phyloP scores from a whole-genome alignment of 75 land plant genomes.

The Selaginella tamariscina region DNA sequence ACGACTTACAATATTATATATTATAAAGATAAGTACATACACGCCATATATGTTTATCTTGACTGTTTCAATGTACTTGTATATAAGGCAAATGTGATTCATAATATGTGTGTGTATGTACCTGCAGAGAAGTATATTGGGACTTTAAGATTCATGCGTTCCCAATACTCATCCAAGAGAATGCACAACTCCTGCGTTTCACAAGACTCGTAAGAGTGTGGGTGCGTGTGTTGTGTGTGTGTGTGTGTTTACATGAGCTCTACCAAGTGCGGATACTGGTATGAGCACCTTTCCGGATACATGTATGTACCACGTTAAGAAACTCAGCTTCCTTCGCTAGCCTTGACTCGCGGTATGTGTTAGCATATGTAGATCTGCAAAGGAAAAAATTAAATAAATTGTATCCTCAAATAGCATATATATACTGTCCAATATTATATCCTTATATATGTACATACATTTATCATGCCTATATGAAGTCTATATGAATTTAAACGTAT shows the following conservation, averaged over 20 bases:
- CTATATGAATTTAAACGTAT: no score
- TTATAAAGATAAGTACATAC: no score
- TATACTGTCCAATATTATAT: no score
- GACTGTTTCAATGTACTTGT: conserved; percentile 8
- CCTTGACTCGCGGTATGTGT: conserved; percentile 85
- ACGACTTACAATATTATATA: no score
- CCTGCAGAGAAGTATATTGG: conserved; percentile 98
- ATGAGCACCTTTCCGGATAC: conserved; percentile 87
- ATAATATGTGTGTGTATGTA: conserved; percentile 12
- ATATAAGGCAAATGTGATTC: neutral
- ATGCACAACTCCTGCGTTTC: conserved; percentile 73
- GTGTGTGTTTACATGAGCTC: conserved; percentile 98
- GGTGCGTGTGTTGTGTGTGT: no score
- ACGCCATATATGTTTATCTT: no score
- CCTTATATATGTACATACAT: no score
- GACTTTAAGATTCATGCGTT: conserved; percentile 73
- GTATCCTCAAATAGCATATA: no score
- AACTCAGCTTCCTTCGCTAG: conserved; percentile 91
- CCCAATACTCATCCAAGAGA: conserved; percentile 93
- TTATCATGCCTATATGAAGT: no score
- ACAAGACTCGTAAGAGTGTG: neutral
- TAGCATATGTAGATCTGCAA: conserved; percentile 93
- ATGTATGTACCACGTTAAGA: conserved; percentile 83
- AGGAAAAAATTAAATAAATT: neutral
- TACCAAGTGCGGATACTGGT: conserved; percentile 93